A percentile compares a stretch with the other conserved stretches of the same genome.
Evolutionary conservation across 2,329 filamentous ascomycete genomes (phyloP).

Genomic region (Xylariaceae sp.): DNA sequence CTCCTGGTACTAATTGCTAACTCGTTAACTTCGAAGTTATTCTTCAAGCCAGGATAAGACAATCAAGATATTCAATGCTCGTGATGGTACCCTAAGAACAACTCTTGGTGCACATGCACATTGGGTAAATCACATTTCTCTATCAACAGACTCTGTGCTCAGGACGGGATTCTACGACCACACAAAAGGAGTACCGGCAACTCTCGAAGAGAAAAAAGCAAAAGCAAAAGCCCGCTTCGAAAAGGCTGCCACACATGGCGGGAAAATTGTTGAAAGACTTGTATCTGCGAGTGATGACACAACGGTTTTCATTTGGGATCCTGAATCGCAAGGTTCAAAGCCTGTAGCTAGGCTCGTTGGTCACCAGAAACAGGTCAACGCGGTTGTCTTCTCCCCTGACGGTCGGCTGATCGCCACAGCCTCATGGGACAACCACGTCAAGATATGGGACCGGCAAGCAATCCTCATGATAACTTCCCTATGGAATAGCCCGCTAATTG

Average conservation of each 20-base stretch:
- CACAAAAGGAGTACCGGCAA: slow-evolving; percentile 61
- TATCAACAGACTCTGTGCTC: slow-evolving; percentile 88
- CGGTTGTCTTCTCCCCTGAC: slow-evolving; percentile 91
- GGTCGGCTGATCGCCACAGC: slow-evolving; percentile 82
- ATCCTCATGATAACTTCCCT: not conserved
- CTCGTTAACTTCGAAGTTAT: slow-evolving; percentile 45
- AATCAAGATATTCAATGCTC: slow-evolving; percentile 76
- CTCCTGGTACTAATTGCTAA: not conserved
- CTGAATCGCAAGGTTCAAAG: slow-evolving; percentile 67
- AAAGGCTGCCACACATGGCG: slow-evolving; percentile 73
- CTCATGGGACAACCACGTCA: slow-evolving; percentile 91
- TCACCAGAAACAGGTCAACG: slow-evolving; percentile 95
- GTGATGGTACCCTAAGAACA: slow-evolving; percentile 73
- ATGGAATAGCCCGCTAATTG: slow-evolving; percentile 2
- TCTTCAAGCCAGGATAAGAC: slow-evolving; percentile 78
- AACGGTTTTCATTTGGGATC: slow-evolving; percentile 95
- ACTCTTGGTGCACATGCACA: slow-evolving; percentile 81
- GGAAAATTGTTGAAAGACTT: slow-evolving; percentile 74
- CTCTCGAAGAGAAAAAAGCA: slow-evolving; percentile 64
- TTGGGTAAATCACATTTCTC: slow-evolving; percentile 91
- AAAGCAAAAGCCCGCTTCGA: slow-evolving; percentile 82
- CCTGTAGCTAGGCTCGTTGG: slow-evolving; percentile 85
- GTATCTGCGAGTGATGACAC: slow-evolving; percentile 41
- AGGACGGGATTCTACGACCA: slow-evolving; percentile 87
- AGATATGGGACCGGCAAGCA: slow-evolving; percentile 72